A percentile compares a stretch with the other conserved stretches of the same genome.
These are phyloP conservation scores for Erodium moschatum DNA, from an alignment of 441 rosid genomes.

Conservation along the genomic window DNA sequence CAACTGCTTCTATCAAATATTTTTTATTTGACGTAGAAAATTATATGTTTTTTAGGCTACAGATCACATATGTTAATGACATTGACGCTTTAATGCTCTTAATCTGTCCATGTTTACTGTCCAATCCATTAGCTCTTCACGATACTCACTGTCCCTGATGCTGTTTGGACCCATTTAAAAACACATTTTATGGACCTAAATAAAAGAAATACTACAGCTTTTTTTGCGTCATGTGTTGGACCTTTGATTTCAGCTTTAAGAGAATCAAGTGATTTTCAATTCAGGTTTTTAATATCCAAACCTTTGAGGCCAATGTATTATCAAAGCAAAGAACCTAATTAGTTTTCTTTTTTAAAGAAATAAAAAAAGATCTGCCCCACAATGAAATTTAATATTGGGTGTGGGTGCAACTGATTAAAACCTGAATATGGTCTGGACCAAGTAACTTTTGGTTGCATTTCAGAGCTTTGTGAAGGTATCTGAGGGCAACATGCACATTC, in stretches of 20 bases:
- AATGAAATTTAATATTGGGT: background rate
- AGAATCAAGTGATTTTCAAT: background rate
- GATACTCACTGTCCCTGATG: background rate
- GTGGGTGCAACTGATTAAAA: conserved; percentile 15
- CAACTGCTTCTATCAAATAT: background rate
- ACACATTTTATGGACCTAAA: background rate
- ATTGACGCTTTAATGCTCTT: background rate
- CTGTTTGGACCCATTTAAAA: background rate
- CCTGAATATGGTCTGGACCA: conserved; percentile 80
- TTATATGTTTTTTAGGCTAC: no score
- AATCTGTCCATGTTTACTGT: background rate
- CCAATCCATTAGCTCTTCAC: background rate
- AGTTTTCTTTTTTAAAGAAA: background rate
- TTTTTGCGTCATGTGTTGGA: background rate
- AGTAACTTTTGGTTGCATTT: conserved; percentile 70
- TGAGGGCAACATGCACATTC: conserved; percentile 65
- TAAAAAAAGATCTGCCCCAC: background rate
- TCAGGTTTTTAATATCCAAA: background rate
- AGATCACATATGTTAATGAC: background rate
- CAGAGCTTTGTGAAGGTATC: conserved; percentile 75
- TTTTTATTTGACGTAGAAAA: background rate
- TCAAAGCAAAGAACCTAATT: background rate
- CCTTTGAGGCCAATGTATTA: background rate
- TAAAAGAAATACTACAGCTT: background rate
- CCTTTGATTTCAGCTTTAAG: background rate